Evolutionary conservation across 306 rosid genomes (phyloP).

Genomic region (Rubus idaeus): DNA sequence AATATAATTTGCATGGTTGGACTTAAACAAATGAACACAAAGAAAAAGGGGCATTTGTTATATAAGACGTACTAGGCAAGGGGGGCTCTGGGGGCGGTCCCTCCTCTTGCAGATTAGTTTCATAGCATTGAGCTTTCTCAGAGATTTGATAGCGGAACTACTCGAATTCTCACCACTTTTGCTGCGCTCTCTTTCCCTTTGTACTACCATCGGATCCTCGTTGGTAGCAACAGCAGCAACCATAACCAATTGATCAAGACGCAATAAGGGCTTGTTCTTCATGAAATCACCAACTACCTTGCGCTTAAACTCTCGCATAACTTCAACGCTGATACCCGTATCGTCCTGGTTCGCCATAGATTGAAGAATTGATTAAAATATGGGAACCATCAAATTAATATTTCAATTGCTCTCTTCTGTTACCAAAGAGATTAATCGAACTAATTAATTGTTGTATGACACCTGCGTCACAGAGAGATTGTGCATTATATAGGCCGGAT

Average conservation of each 20-base stretch:
- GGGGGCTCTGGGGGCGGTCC: no score
- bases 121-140: constrained; percentile 4
- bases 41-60: no score
- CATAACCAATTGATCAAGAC: not conserved
- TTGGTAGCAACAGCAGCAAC: not conserved
- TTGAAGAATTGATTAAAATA: not conserved
- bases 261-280: not conserved
- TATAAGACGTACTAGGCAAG: no score
- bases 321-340: not conserved
- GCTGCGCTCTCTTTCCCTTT: not conserved
- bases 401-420: not conserved
- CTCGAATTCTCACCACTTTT: not conserved
- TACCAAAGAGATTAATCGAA: not conserved
- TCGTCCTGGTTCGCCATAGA: not conserved
- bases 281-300: not conserved
- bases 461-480: no score
- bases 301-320: not conserved
- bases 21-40: no score
- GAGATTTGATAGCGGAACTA: not conserved
- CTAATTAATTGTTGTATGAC: not conserved
- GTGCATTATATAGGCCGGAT: not conserved
- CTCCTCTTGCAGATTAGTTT: not conserved
- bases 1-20: no score
- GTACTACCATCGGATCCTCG: not conserved
- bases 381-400: not conserved